Conservation (phyloP, 108 stramenopile genomes). For the Chaetoceros tenuissimus region DNA sequence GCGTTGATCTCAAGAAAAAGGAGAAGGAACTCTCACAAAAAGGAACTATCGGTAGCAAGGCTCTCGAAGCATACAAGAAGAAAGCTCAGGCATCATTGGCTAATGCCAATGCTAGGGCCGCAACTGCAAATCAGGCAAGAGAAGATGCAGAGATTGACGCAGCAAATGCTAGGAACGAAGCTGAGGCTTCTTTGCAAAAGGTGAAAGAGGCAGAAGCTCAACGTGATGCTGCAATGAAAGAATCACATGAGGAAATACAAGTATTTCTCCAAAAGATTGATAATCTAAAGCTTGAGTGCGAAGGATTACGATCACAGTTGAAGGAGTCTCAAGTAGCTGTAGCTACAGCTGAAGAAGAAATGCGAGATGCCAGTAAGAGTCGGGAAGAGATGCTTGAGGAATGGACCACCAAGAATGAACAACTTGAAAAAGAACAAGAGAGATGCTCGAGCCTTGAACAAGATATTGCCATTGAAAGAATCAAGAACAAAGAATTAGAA, state of each 20-base stretch:
- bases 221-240: slow-evolving; percentile 39
- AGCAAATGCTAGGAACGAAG: slow-evolving; percentile 53
- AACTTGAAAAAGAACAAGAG: background rate
- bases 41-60: slow-evolving; percentile 49
- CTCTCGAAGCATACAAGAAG: slow-evolving; percentile 70
- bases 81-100: slow-evolving; percentile 76
- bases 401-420: background rate
- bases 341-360: slow-evolving; percentile 24
- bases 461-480: slow-evolving; percentile 19
- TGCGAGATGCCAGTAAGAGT: slow-evolving; percentile 8
- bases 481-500: slow-evolving; percentile 14
- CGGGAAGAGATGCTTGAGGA: background rate
- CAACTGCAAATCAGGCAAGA: slow-evolving; percentile 70
- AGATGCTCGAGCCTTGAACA: slow-evolving; percentile 4
- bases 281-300: slow-evolving; percentile 20
- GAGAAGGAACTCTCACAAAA: slow-evolving; percentile 36
- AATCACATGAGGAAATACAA: slow-evolving; percentile 29
- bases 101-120: slow-evolving; percentile 63
- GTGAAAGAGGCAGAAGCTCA: slow-evolving; percentile 51
- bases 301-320: slow-evolving; percentile 10
- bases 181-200: slow-evolving; percentile 58
- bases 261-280: slow-evolving; percentile 32
- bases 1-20: slow-evolving; percentile 37
- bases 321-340: slow-evolving; percentile 15
- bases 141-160: slow-evolving; percentile 85